Conservation (phyloP, 2,329 filamentous ascomycete genomes). For the Pestalotiopsis fici region DNA sequence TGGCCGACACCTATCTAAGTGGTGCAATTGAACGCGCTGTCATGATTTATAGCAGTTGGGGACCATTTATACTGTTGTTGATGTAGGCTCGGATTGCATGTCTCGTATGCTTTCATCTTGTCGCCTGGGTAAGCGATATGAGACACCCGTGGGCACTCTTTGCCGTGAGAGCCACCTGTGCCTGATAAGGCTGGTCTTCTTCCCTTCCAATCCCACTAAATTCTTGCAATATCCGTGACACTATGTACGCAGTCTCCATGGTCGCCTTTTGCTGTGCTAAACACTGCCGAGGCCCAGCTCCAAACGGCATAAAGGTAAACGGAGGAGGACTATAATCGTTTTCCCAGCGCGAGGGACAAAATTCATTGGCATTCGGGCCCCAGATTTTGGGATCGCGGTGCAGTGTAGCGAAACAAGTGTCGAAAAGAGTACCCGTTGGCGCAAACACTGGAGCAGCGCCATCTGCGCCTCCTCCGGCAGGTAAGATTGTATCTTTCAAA, state of each 20-base stretch:
- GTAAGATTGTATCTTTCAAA: conserved; percentile 17
- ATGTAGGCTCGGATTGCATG: no score
- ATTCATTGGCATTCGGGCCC: conserved; percentile 17
- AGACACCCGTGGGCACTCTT: conserved; percentile 21
- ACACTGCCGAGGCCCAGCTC: conserved; percentile 21
- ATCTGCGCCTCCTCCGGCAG: conserved; percentile 17
- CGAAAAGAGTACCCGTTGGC: conserved; percentile 18
- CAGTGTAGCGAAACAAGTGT: conserved; percentile 18
- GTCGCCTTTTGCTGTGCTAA: conserved; percentile 22
- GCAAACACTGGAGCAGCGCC: conserved; percentile 20
- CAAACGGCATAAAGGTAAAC: conserved; percentile 20
- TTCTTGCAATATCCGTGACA: conserved; percentile 18
- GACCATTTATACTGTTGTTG: no score
- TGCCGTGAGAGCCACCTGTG: conserved; percentile 21
- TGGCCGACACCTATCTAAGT: no score
- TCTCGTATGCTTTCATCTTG: no score
- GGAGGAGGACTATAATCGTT: conserved; percentile 19
- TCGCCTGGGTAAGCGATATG: conserved; percentile 16
- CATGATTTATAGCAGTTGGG: no score
- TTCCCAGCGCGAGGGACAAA: conserved; percentile 20
- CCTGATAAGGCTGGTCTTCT: conserved; percentile 21
- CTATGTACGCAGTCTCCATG: conserved; percentile 19
- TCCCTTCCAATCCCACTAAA: conserved; percentile 19
- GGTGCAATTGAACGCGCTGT: no score
- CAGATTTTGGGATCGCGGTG: conserved; percentile 19